Evolutionary conservation across 352 stramenopile species (phyloP).

Genomic region (Phytophthora pluvialis): DNA sequence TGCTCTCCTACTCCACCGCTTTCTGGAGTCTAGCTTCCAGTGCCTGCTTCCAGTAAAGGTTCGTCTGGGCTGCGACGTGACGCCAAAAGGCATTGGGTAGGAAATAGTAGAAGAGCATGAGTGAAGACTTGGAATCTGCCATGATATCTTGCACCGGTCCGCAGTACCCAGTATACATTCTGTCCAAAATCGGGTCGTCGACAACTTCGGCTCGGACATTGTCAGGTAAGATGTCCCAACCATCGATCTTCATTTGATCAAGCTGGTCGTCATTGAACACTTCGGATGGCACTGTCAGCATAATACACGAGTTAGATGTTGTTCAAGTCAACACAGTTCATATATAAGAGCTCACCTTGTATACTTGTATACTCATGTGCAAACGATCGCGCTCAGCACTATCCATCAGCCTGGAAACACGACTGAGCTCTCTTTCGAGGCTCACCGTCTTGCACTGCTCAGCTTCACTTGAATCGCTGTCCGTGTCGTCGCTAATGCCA

Average conservation of each 20-base stretch:
- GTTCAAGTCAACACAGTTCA: conserved; percentile 5
- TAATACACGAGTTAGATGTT: conserved; percentile 2
- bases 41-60: conserved; percentile 8
- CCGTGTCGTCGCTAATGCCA: not conserved
- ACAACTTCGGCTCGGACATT: not conserved
- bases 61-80: conserved; percentile 6
- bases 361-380: conserved; percentile 15
- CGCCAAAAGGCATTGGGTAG: conserved; percentile 19
- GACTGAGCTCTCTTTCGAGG: not conserved
- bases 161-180: conserved; percentile 9
- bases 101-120: conserved; percentile 22
- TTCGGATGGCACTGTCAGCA: conserved; percentile 17
- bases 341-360: conserved; percentile 3
- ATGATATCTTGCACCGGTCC: conserved; percentile 1
- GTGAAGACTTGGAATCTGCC: not conserved
- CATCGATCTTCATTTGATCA: conserved; percentile 1
- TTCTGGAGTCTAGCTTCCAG: not conserved
- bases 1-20: not conserved
- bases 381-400: not conserved
- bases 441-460: not conserved
- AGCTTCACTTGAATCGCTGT: conserved; percentile 1
- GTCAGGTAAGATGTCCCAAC: conserved; percentile 1
- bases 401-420: not conserved
- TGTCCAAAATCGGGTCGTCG: not conserved
- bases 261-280: conserved; percentile 3